Evolutionary conservation across 2,329 filamentous ascomycete species (phyloP).

Genomic region (Cytospora piceae): DNA sequence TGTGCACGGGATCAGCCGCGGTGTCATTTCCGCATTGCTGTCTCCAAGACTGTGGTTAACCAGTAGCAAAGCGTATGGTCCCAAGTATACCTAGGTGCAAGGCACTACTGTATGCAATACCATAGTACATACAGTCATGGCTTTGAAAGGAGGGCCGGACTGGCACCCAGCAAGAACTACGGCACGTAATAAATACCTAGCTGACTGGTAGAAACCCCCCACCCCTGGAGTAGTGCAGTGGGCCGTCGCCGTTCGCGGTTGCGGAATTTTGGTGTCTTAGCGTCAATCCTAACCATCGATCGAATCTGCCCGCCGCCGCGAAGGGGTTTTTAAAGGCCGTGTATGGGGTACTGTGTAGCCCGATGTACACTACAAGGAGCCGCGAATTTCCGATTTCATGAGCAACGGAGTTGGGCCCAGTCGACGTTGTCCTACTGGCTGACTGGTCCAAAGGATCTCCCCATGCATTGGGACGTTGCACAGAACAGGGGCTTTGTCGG

Average conservation of each 20-base stretch:
- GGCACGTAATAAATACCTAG: no score
- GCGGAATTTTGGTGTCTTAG: not conserved
- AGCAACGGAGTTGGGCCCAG: not conserved
- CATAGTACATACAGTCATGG: not conserved
- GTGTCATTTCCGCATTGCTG: not conserved
- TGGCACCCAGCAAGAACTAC: no score
- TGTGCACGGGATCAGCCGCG: not conserved
- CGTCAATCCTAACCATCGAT: not conserved
- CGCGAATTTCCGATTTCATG: not conserved
- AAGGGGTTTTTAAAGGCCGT: not conserved
- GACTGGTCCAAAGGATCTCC: not conserved
- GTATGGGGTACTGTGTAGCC: not conserved
- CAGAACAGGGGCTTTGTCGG: not conserved
- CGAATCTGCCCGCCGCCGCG: no score
- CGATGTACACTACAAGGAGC: not conserved
- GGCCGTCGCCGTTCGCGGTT: constrained; percentile 1
- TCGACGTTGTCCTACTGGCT: not conserved
- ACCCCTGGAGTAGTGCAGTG: not conserved
- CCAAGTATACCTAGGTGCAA: not conserved
- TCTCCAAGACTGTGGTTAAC: not conserved
- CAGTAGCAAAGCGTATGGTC: not conserved
- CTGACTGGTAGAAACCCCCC: no score
- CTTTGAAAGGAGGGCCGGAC: no score
- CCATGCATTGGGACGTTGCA: not conserved
- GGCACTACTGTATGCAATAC: not conserved